These are phyloP conservation scores for Otatea glauca DNA, from an alignment of 176 grass and related monocot species.

Conservation along the genomic window DNA sequence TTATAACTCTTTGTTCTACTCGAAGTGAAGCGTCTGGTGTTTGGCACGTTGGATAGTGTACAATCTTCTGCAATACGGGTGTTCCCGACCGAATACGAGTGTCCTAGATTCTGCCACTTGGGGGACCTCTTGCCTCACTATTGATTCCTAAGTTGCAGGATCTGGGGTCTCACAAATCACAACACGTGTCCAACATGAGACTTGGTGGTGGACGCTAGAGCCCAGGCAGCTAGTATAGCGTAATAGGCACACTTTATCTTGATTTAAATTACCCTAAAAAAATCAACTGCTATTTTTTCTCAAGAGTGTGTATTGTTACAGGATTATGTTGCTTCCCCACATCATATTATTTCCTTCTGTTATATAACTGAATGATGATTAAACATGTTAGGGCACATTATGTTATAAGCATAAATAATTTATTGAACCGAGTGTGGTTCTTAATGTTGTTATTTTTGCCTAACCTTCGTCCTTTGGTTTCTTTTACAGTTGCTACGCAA, in stretches of 20 bases:
- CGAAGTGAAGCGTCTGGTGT: not conserved
- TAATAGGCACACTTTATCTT: conserved; percentile 5
- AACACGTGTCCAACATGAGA: not conserved
- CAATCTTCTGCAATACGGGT: not conserved
- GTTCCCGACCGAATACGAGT: not conserved
- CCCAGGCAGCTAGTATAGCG: not conserved
- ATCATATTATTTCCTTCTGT: conserved; percentile 1
- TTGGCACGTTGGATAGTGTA: not conserved
- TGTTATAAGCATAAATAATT: conserved; percentile 23
- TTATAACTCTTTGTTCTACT: not conserved
- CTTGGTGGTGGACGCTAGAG: not conserved
- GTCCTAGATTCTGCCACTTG: not conserved
- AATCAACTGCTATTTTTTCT: not conserved
- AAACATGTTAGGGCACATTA: conserved; percentile 17
- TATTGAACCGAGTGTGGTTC: conserved; percentile 18
- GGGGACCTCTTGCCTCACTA: not conserved
- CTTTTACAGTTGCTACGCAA: conserved; percentile 88
- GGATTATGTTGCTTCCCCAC: not conserved
- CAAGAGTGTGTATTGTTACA: not conserved
- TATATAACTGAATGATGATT: conserved; percentile 10
- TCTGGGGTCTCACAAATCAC: not conserved
- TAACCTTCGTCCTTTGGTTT: conserved; percentile 44
- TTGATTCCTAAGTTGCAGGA: not conserved
- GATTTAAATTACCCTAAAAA: not conserved
- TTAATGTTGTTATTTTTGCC: conserved; percentile 32